Percentiles rank a stretch among this genome's conserved stretches.
Evolutionary conservation across 2,329 filamentous ascomycete species (phyloP).

Genomic region (Chrysoporthe puriensis): DNA sequence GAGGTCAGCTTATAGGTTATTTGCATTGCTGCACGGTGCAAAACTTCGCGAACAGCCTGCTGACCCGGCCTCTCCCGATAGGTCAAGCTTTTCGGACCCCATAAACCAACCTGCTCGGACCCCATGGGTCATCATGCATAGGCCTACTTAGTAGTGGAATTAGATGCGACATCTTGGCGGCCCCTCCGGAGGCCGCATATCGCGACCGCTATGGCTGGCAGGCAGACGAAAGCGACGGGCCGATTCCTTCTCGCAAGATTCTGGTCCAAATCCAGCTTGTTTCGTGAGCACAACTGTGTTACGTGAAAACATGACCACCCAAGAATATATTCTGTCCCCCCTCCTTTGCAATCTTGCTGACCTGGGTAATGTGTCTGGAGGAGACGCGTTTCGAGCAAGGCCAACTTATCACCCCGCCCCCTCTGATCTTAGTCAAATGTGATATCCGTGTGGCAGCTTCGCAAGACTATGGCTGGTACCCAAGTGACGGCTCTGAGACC

Average conservation of each 20-base stretch:
- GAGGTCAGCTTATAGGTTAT: constrained; percentile 2
- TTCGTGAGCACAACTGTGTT: neutral
- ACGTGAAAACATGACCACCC: neutral
- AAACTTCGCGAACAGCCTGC: neutral
- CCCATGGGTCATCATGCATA: neutral
- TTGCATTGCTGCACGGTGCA: neutral
- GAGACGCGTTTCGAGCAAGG: too few species aligned
- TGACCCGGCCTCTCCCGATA: neutral
- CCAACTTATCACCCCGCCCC: neutral
- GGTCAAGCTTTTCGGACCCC: neutral
- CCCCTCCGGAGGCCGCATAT: too few species aligned
- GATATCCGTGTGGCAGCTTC: neutral
- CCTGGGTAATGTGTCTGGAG: neutral
- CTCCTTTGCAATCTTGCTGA: neutral
- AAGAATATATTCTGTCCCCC: neutral
- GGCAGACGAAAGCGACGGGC: neutral
- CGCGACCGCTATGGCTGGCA: neutral
- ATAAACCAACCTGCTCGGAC: neutral
- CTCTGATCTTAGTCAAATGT: neutral
- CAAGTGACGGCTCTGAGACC: too few species aligned
- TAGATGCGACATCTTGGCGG: too few species aligned
- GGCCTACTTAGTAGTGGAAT: too few species aligned
- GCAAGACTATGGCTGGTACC: neutral
- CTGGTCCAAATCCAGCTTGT: neutral
- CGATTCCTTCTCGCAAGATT: neutral